phyloP scores from a whole-genome alignment of 163 green algal species.

The Dunaliella salina region DNA sequence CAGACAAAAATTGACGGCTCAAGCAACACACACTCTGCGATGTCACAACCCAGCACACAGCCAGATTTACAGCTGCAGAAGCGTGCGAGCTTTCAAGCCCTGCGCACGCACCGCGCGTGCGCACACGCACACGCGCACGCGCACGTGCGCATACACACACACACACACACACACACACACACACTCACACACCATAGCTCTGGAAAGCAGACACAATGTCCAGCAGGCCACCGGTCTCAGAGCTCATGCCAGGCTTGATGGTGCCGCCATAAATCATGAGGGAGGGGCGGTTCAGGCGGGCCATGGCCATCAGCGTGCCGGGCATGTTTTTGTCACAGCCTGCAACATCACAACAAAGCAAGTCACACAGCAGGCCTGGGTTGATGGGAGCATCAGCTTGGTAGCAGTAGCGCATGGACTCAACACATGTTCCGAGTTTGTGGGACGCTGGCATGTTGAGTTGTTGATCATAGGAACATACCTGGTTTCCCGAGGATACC shows the following conservation, averaged over 20 bases:
- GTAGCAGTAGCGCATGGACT: too few relatives aligned
- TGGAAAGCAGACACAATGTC: slow-evolving; percentile 99
- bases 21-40: too few relatives aligned
- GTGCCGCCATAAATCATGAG: slow-evolving; percentile 99
- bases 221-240: slow-evolving; percentile 51
- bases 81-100: not conserved
- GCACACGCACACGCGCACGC: too few relatives aligned
- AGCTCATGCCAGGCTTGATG: slow-evolving; percentile 80
- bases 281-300: slow-evolving; percentile 82
- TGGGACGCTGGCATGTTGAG: too few relatives aligned
- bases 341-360: not conserved
- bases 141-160: too few relatives aligned
- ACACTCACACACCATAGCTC: slow-evolving; percentile 67
- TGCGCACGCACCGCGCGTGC: not conserved
- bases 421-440: too few relatives aligned
- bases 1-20: too few relatives aligned
- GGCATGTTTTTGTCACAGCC: slow-evolving; percentile 99
- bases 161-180: not conserved
- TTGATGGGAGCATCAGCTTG: too few relatives aligned
- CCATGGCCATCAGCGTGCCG: slow-evolving; percentile 94
- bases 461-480: too few relatives aligned
- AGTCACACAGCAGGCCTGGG: not conserved
- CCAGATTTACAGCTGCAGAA: too few relatives aligned
- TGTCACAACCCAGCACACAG: too few relatives aligned
- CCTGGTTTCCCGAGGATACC: too few relatives aligned